A percentile compares a stretch with the other conserved stretches of the same genome.
Conservation (phyloP, 352 stramenopile genomes). For the Phytophthora uliginosa region DNA sequence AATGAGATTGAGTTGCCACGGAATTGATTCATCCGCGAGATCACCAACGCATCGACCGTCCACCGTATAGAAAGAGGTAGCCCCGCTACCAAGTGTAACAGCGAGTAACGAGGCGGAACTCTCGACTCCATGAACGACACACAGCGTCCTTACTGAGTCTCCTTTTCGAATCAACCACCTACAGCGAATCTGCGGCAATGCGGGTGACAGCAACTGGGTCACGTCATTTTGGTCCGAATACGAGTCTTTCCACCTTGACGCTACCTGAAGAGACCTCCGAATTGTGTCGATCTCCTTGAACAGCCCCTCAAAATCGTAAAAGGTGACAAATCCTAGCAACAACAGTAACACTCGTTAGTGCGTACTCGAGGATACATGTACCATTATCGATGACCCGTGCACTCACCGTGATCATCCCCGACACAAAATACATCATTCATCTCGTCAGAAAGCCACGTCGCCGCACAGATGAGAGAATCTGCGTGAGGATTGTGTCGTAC, state of each 20-base stretch:
- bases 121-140: not conserved
- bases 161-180: conserved; percentile 39
- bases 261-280: not conserved
- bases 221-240: not conserved
- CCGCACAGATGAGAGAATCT: conserved; percentile 16
- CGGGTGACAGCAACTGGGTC: conserved; percentile 6
- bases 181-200: conserved; percentile 26
- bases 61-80: conserved; percentile 46
- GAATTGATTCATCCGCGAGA: conserved; percentile 23
- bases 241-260: not conserved
- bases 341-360: not conserved
- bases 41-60: conserved; percentile 41
- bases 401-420: conserved; percentile 50
- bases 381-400: not conserved
- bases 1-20: conserved; percentile 11
- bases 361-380: not conserved
- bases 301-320: conserved; percentile 39
- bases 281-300: conserved; percentile 9
- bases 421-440: conserved; percentile 43
- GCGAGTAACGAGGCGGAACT: conserved; percentile 21
- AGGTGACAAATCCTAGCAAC: conserved; percentile 38
- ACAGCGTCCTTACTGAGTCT: conserved; percentile 34
- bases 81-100: conserved; percentile 41
- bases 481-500: not conserved
- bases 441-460: conserved; percentile 40